Percentiles rank a stretch among this genome's conserved stretches.
Conservation (phyloP, 192 early-diverging fungal genomes). For the Podila horticola region DNA sequence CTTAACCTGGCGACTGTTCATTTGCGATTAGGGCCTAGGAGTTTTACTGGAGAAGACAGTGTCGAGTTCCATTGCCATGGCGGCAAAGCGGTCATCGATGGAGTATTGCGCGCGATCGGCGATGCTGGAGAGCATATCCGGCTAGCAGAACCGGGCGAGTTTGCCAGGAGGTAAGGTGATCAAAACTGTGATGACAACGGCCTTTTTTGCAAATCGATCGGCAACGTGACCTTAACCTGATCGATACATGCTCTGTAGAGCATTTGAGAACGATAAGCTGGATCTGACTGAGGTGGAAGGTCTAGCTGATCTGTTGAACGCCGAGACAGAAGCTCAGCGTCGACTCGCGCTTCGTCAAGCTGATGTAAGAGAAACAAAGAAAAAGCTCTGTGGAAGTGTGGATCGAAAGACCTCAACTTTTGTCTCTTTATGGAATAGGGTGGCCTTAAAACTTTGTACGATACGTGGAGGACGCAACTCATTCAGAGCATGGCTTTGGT, state of each 20-base stretch:
- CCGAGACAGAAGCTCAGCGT: slow-evolving; percentile 82
- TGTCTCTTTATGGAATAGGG: slow-evolving; percentile 45
- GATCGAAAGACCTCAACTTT: neutral
- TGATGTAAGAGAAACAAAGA: slow-evolving; percentile 50
- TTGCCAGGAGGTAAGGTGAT: slow-evolving; percentile 66
- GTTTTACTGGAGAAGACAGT: slow-evolving; percentile 82
- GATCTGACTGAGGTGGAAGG: slow-evolving; percentile 81
- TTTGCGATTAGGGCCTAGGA: slow-evolving; percentile 58
- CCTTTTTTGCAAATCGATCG: neutral
- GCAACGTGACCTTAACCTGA: too few relatives aligned
- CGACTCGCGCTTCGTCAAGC: slow-evolving; percentile 74
- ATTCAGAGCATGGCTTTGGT: slow-evolving; percentile 68
- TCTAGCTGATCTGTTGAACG: slow-evolving; percentile 78
- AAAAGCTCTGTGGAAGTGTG: neutral
- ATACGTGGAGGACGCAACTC: slow-evolving; percentile 68
- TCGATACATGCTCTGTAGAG: slow-evolving; percentile 31
- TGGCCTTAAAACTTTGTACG: slow-evolving; percentile 68
- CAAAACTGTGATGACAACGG: too few relatives aligned
- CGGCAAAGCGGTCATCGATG: slow-evolving; percentile 71
- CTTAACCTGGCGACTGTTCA: neutral
- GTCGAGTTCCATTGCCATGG: slow-evolving; percentile 83
- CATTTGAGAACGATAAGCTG: slow-evolving; percentile 78
- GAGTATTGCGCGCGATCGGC: slow-evolving; percentile 64
- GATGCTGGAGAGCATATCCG: slow-evolving; percentile 56
- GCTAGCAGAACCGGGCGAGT: slow-evolving; percentile 81